These are phyloP conservation scores for Pyronema domesticum DNA, from an alignment of 495 filamentous ascomycete species.

Conservation along the genomic window DNA sequence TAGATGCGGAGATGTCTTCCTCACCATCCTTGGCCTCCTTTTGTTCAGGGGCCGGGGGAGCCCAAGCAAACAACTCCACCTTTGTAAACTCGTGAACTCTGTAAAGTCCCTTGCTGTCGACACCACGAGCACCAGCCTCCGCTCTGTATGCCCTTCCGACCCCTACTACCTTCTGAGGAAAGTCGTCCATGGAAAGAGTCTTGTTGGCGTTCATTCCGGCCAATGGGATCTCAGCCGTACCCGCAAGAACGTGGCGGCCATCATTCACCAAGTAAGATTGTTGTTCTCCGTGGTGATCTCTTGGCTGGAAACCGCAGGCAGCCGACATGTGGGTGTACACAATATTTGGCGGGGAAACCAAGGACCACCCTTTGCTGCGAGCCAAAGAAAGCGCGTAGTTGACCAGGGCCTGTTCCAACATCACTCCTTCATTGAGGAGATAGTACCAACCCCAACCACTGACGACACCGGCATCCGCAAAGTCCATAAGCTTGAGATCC, in stretches of 20 bases:
- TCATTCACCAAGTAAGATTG: conserved; percentile 53
- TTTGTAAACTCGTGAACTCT: conserved; percentile 99
- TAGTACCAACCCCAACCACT: conserved; percentile 97
- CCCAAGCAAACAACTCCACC: conserved; percentile 92
- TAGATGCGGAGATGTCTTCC: conserved; percentile 7
- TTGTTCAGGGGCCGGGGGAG: conserved; percentile 28
- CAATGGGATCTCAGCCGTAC: conserved; percentile 85
- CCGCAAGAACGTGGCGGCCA: conserved; percentile 41
- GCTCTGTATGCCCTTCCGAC: conserved; percentile 81
- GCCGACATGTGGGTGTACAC: conserved; percentile 81
- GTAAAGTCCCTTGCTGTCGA: conserved; percentile 85
- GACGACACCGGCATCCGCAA: conserved; percentile 54
- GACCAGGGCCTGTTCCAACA: conserved; percentile 84
- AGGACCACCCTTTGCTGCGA: conserved; percentile 41
- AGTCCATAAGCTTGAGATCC: conserved; percentile 67
- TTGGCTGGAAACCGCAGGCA: conserved; percentile 83
- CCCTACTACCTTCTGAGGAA: conserved; percentile 66
- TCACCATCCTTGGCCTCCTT: not conserved
- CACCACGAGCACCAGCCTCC: conserved; percentile 76
- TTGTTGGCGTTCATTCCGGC: conserved; percentile 74
- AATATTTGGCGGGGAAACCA: conserved; percentile 69
- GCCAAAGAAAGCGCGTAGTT: conserved; percentile 54
- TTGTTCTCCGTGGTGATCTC: conserved; percentile 76
- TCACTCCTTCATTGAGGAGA: conserved; percentile 68
- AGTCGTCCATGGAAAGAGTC: conserved; percentile 38